Evolutionary conservation across 768 basidiomycete genomes (phyloP).

Genomic region (Gautieria morchelliformis): DNA sequence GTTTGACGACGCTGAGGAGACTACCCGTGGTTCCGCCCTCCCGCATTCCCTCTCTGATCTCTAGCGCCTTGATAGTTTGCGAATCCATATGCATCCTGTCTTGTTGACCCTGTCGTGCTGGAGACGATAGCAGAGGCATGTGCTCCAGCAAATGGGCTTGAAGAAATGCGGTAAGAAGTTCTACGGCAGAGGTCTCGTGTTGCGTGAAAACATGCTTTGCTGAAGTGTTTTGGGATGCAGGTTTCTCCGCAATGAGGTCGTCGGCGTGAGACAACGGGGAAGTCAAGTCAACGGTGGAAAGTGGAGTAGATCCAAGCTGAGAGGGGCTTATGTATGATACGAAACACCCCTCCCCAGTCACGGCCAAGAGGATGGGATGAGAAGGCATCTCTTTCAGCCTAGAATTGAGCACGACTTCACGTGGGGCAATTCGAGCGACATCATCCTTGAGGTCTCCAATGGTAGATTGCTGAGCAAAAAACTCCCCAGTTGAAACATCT

Average conservation of each 20-base stretch:
- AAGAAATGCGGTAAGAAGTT: conserved; percentile 56
- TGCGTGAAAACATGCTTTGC: conserved; percentile 16
- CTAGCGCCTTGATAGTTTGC: conserved; percentile 81
- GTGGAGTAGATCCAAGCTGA: background rate
- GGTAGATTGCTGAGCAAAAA: conserved; percentile 61
- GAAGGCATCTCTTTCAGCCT: conserved; percentile 25
- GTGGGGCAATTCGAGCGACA: conserved; percentile 68
- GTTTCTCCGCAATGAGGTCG: background rate
- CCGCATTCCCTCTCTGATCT: conserved; percentile 64
- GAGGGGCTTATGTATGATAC: conserved; percentile 36
- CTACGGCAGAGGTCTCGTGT: conserved; percentile 47
- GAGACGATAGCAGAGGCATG: conserved; percentile 55
- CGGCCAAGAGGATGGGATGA: conserved; percentile 38
- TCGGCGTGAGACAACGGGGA: background rate
- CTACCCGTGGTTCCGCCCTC: conserved; percentile 71
- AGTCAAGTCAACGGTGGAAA: background rate
- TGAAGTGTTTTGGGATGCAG: background rate
- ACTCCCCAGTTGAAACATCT: conserved; percentile 90
- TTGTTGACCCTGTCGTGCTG: conserved; percentile 43
- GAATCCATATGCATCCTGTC: conserved; percentile 83
- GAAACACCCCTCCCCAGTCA: conserved; percentile 47
- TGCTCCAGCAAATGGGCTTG: conserved; percentile 63
- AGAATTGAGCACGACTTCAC: conserved; percentile 66
- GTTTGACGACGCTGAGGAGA: conserved; percentile 62
- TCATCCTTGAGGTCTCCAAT: conserved; percentile 63